Evolutionary conservation across 306 rosid species (phyloP).

Genomic region (Pachyrhizus erosus): DNA sequence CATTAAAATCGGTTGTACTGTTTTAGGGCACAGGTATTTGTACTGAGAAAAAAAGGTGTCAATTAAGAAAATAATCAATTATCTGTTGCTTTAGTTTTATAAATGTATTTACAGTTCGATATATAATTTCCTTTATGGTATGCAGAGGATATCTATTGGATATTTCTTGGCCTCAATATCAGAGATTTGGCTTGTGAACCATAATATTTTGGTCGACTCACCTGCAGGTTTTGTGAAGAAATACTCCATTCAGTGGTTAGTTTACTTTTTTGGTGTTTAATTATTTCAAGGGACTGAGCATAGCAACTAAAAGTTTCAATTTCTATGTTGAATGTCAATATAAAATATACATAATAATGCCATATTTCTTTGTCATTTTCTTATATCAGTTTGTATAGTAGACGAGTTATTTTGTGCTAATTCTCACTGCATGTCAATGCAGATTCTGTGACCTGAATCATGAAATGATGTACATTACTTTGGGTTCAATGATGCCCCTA

Average conservation of each 20-base stretch:
- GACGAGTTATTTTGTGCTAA: not conserved
- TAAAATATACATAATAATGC: conserved; percentile 3
- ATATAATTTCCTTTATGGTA: conserved; percentile 29
- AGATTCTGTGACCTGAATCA: conserved; percentile 14
- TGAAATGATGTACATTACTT: conserved; percentile 33
- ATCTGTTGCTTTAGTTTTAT: conserved; percentile 40
- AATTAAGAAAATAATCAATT: conserved; percentile 19
- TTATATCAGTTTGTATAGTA: conserved; percentile 25
- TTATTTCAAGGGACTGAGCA: conserved; percentile 24
- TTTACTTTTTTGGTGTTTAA: conserved; percentile 36
- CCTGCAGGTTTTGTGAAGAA: conserved; percentile 60
- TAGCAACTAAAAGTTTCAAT: conserved; percentile 11
- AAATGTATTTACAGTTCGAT: conserved; percentile 2
- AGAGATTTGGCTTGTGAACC: conserved; percentile 76
- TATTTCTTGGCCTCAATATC: conserved; percentile 74
- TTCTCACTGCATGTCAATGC: conserved; percentile 15
- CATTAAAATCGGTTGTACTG: conserved; percentile 7
- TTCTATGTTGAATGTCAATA: not conserved
- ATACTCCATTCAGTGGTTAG: conserved; percentile 83
- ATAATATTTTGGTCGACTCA: conserved; percentile 58
- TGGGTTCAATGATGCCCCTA: conserved; percentile 1
- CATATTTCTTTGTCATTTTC: conserved; percentile 21
- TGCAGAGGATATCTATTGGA: conserved; percentile 84
- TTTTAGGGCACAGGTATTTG: not conserved
- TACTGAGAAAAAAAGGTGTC: not conserved